These are phyloP conservation scores for Graphium sp. DNA, from an alignment of 2,329 filamentous ascomycete species.

Conservation along the genomic window DNA sequence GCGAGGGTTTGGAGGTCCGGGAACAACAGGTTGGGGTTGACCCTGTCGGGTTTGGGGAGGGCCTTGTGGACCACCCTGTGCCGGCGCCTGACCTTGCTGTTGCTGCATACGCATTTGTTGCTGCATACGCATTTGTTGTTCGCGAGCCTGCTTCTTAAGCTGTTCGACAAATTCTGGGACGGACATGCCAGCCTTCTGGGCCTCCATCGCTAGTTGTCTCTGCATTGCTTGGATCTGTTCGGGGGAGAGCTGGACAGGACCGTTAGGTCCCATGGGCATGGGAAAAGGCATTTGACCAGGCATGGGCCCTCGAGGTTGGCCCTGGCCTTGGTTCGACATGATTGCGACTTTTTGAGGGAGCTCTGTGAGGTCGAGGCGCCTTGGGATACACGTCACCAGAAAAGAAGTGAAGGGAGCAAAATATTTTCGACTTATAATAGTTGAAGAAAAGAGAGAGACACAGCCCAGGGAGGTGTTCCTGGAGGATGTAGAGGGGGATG, in stretches of 20 bases:
- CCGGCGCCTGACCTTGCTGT: conserved; percentile 10
- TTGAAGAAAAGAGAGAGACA: no score
- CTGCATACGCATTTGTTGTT: conserved; percentile 28
- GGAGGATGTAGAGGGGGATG: no score
- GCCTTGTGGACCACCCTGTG: conserved; percentile 11
- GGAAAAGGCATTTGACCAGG: no score
- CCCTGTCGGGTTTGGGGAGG: conserved; percentile 22
- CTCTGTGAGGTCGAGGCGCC: no score
- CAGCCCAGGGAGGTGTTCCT: no score
- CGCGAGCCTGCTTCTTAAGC: conserved; percentile 37
- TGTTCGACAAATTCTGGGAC: conserved; percentile 70
- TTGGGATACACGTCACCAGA: no score
- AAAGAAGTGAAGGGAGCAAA: no score
- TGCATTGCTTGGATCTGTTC: conserved; percentile 80
- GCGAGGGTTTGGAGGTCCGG: conserved; percentile 73
- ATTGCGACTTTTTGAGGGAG: no score
- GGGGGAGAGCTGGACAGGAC: conserved; percentile 36
- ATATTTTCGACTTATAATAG: no score
- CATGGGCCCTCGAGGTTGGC: no score
- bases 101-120: conserved; percentile 26
- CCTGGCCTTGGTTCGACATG: no score
- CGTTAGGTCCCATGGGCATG: conserved; percentile 15
- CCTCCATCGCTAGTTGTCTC: conserved; percentile 65
- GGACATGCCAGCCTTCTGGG: conserved; percentile 68
- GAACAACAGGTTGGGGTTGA: conserved; percentile 50